Evolutionary conservation across 176 grass and related monocot genomes (phyloP), one percentile per base, ranked within the genome.

Genomic region (Carex scoparia): DNA sequence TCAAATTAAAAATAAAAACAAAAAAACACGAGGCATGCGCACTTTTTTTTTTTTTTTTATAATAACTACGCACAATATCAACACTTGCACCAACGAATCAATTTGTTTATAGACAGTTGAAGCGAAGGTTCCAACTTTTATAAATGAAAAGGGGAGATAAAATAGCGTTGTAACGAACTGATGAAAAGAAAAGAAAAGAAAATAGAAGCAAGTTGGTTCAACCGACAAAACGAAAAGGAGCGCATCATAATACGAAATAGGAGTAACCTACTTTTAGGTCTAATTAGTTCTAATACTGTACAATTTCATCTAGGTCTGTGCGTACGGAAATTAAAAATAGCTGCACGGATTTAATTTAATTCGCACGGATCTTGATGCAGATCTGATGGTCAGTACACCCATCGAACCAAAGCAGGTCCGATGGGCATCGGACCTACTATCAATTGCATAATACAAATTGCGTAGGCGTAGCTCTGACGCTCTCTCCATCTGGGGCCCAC

Each of bases 181-280:
- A 35, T 35, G 33, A 35, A 2, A 35, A 2, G 33, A 31, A 32
- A 35, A 2, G 33, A 31, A 32, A 55, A 15, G 10, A 54, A 14
- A 54, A 19, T n/a, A 44, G n/a, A 48, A 19, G 46, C 23, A 77
- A 77, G 73, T 77, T 77, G 73, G 49, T 77, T 77, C 73, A 32
- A 77, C 73, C 73, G 73, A 77, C 73, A 77, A 13, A 56, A 44
- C 65, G 7, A 30, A 75, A 75, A 76, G 71, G 71, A 30, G n/a
- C 1, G 46, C 71, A 75, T 23, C 23, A 23, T 23, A 23, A 23
- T 23, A 23, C 23, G 23, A 23, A 23, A 23, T 23, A 23, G 23
- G 23, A 23, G 23, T 23, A 23, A 23, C 23, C 23, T 23, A 23
- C 23, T 23, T 23, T 23, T 23, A 23, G 23, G 23, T 23, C 23